These are phyloP conservation scores for Shiraia bambusicola DNA, from an alignment of 2,329 filamentous ascomycete species.

Conservation along the genomic window DNA sequence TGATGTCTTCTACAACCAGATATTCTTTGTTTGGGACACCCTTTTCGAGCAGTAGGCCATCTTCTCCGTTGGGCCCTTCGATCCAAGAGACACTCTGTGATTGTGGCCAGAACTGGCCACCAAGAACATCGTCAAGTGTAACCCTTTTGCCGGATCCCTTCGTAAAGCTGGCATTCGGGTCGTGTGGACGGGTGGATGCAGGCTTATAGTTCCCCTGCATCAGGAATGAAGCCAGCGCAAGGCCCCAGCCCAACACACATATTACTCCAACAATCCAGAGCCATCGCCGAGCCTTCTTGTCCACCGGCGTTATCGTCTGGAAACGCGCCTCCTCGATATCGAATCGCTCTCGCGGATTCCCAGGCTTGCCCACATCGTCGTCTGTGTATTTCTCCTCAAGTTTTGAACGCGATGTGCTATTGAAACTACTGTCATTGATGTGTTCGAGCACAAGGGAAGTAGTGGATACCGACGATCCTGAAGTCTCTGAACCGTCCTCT, in stretches of 20 bases:
- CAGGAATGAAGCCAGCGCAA: slow-evolving; percentile 68
- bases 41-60: slow-evolving; percentile 80
- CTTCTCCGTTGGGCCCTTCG: slow-evolving; percentile 70
- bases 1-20: slow-evolving; percentile 84
- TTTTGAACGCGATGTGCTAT: slow-evolving; percentile 28
- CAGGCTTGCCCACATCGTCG: slow-evolving; percentile 43
- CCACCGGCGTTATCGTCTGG: slow-evolving; percentile 56
- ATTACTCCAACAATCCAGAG: slow-evolving; percentile 63
- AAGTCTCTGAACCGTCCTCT: slow-evolving; percentile 50
- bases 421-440: slow-evolving; percentile 59
- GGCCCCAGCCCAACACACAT: slow-evolving; percentile 67
- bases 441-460: slow-evolving; percentile 81
- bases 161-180: slow-evolving; percentile 64
- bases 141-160: slow-evolving; percentile 70
- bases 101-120: slow-evolving; percentile 64
- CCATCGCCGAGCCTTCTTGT: slow-evolving; percentile 64
- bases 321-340: slow-evolving; percentile 55
- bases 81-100: slow-evolving; percentile 75
- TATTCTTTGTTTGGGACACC: slow-evolving; percentile 65
- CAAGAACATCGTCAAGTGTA: slow-evolving; percentile 69
- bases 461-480: slow-evolving; percentile 76
- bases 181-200: slow-evolving; percentile 63
- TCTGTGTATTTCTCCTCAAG: slow-evolving; percentile 43
- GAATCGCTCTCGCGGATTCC: slow-evolving; percentile 52
- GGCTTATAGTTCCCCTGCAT: slow-evolving; percentile 66